phyloP scores from a whole-genome alignment of 2,329 filamentous ascomycete species.

The Sphaerostilbella broomeana region DNA sequence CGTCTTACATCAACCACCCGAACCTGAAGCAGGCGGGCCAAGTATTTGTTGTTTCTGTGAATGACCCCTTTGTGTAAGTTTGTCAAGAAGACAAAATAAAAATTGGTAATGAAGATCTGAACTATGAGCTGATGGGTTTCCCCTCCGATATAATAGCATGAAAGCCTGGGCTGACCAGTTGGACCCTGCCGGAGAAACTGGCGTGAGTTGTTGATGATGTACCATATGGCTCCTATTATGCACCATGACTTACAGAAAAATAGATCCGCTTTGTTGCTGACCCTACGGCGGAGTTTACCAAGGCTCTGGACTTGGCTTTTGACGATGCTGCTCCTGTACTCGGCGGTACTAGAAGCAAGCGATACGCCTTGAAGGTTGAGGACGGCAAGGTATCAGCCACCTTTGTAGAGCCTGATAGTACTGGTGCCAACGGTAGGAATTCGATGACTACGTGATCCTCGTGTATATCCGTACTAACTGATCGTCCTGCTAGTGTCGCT shows the following conservation, averaged over 20 bases:
- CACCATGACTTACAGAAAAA: not conserved
- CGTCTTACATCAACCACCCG: slow-evolving; percentile 76
- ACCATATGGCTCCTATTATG: not conserved
- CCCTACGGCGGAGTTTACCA: slow-evolving; percentile 71
- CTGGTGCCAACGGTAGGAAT: slow-evolving; percentile 64
- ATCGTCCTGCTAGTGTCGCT: slow-evolving; percentile 35
- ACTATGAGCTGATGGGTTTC: slow-evolving; percentile 9
- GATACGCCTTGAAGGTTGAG: slow-evolving; percentile 78
- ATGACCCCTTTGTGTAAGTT: slow-evolving; percentile 90
- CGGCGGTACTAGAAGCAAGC: slow-evolving; percentile 75
- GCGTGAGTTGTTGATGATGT: slow-evolving; percentile 50
- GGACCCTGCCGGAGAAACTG: slow-evolving; percentile 67
- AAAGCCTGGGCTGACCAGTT: slow-evolving; percentile 80
- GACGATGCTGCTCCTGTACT: slow-evolving; percentile 68
- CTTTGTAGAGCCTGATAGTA: slow-evolving; percentile 84
- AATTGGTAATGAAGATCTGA: too few relatives aligned
- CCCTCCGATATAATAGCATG: slow-evolving; percentile 52
- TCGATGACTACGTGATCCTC: too few relatives aligned
- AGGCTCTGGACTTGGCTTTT: slow-evolving; percentile 76
- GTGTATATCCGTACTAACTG: too few relatives aligned
- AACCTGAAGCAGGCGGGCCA: slow-evolving; percentile 72
- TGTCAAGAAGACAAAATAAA: too few relatives aligned
- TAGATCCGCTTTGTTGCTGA: slow-evolving; percentile 88
- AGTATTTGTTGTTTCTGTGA: slow-evolving; percentile 87
- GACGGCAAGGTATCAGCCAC: slow-evolving; percentile 77